These are phyloP conservation scores for Brettanomyces bruxellensis DNA, from an alignment of 805 yeast species.

Conservation along the genomic window DNA sequence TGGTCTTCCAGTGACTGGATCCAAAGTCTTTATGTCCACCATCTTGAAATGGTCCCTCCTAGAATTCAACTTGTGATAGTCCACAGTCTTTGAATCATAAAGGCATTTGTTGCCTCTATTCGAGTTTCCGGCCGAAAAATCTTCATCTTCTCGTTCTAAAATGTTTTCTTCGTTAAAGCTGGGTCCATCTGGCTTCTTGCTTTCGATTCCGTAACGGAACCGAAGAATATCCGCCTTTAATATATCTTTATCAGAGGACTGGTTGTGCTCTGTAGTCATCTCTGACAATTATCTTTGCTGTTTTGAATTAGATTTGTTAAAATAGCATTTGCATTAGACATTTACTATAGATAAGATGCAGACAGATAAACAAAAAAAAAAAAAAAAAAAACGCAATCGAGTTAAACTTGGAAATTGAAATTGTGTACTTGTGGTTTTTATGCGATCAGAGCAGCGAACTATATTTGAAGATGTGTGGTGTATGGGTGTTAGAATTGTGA, in stretches of 20 bases:
- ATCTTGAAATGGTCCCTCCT: slow-evolving; percentile 14
- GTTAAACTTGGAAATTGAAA: too few species aligned
- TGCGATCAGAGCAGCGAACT: too few species aligned
- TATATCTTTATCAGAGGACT: not conserved
- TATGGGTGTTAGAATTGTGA: too few species aligned
- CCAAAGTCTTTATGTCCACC: slow-evolving; percentile 11
- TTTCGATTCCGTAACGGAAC: slow-evolving; percentile 13
- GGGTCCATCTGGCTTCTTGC: slow-evolving; percentile 6
- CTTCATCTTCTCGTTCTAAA: slow-evolving; percentile 6
- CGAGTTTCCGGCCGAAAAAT: slow-evolving; percentile 12
- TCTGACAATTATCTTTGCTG: not conserved
- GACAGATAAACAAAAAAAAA: not conserved
- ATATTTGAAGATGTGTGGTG: too few species aligned
- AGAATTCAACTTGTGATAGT: slow-evolving; percentile 16
- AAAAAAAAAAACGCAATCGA: not conserved
- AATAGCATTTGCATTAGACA: too few species aligned
- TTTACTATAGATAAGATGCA: not conserved
- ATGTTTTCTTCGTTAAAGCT: slow-evolving; percentile 2
- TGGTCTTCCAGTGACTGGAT: slow-evolving; percentile 10
- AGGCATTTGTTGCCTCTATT: slow-evolving; percentile 26
- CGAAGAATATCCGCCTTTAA: slow-evolving; percentile 16
- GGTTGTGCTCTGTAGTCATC: not conserved
- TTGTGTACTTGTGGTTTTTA: too few species aligned
- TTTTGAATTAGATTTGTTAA: too few species aligned
- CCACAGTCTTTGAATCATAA: slow-evolving; percentile 16